Evolutionary conservation across 2,329 filamentous ascomycete genomes (phyloP).

Genomic region (Emergomyces pasteurianus): DNA sequence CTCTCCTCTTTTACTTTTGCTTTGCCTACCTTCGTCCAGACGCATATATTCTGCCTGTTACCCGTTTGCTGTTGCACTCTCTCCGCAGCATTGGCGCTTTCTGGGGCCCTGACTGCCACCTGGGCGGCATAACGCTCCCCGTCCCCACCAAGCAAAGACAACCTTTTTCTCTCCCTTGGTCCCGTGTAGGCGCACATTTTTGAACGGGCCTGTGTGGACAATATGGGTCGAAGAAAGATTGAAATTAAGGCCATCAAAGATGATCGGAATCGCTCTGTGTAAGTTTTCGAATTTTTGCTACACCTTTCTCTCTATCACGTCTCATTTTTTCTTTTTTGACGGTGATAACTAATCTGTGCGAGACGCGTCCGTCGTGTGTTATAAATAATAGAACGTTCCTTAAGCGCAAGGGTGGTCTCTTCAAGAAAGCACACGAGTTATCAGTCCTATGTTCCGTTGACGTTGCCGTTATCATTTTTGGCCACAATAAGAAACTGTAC

Average conservation of each 20-base stretch:
- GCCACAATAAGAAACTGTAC: constrained; percentile 97
- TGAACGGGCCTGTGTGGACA: no score
- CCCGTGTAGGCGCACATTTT: no score
- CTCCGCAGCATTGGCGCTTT: neutral
- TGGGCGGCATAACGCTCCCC: neutral
- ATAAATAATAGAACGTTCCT: constrained; percentile 69
- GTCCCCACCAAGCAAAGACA: neutral
- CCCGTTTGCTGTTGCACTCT: neutral
- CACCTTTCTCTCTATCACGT: constrained; percentile 3
- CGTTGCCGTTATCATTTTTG: constrained; percentile 96
- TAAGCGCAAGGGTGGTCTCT: constrained; percentile 95
- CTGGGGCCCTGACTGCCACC: neutral
- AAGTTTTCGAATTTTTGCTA: constrained; percentile 32
- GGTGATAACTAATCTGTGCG: no score
- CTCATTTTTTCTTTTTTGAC: neutral
- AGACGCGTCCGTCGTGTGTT: neutral
- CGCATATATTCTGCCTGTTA: neutral
- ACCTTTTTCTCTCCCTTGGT: no score
- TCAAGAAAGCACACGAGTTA: constrained; percentile 98
- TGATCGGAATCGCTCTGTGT: constrained; percentile 96
- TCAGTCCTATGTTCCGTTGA: constrained; percentile 97
- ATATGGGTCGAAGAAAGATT: constrained; percentile 98
- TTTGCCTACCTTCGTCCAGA: neutral
- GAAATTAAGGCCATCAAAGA: constrained; percentile 99
- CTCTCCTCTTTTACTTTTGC: neutral